Conservation (phyloP, 1,139 yeast species). For the Candida frijolesensis region DNA sequence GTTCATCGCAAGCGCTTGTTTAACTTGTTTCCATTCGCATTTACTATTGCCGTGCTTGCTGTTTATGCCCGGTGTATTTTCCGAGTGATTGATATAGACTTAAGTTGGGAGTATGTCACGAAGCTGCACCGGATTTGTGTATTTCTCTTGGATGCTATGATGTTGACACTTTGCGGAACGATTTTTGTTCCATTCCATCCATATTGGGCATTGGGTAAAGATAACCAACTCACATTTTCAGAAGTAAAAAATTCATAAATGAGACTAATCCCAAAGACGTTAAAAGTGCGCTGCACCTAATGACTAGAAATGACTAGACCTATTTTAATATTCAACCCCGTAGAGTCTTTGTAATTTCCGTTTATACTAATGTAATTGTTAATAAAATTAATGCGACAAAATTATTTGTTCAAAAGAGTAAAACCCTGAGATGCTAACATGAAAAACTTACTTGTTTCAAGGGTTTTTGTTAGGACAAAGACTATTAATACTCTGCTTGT, state of each 20-base stretch:
- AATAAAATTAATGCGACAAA: too few relatives aligned
- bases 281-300: too few relatives aligned
- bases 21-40: slow-evolving; percentile 47
- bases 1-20: slow-evolving; percentile 44
- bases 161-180: slow-evolving; percentile 50
- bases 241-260: slow-evolving; percentile 13
- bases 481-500: too few relatives aligned
- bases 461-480: too few relatives aligned
- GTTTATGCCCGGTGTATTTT: slow-evolving; percentile 74
- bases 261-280: too few relatives aligned
- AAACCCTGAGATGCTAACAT: too few relatives aligned
- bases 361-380: too few relatives aligned
- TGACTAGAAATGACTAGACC: too few relatives aligned
- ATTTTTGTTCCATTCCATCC: slow-evolving; percentile 61
- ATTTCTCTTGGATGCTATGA: slow-evolving; percentile 73
- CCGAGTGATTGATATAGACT: slow-evolving; percentile 72
- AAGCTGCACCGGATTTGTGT: slow-evolving; percentile 71
- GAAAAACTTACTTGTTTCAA: too few relatives aligned
- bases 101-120: slow-evolving; percentile 74
- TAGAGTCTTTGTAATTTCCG: too few relatives aligned
- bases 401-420: too few relatives aligned
- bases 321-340: too few relatives aligned
- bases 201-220: slow-evolving; percentile 50
- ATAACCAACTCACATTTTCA: slow-evolving; percentile 14
- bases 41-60: slow-evolving; percentile 50